Evolutionary conservation across 768 basidiomycete species (phyloP).

Genomic region (Scleroderma bovista): DNA sequence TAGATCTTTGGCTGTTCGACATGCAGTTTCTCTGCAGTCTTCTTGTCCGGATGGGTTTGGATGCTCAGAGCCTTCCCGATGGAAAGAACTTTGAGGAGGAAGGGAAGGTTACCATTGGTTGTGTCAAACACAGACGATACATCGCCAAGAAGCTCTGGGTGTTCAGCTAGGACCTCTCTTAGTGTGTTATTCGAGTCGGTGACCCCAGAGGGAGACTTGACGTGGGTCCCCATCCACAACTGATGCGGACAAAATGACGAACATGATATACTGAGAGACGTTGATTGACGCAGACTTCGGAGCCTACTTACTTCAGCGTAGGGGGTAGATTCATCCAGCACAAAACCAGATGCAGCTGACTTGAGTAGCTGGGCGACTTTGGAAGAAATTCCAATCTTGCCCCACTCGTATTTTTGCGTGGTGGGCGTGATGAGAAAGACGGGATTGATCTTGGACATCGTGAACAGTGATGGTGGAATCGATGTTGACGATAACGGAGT

Average conservation of each 20-base stretch:
- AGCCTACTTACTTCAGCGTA: slow-evolving; percentile 86
- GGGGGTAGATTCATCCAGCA: slow-evolving; percentile 62
- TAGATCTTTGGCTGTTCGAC: slow-evolving; percentile 74
- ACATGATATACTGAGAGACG: too few species aligned
- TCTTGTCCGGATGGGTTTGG: slow-evolving; percentile 89
- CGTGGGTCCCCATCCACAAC: slow-evolving; percentile 99
- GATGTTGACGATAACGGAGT: not conserved
- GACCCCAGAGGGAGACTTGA: slow-evolving; percentile 59
- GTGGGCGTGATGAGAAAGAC: slow-evolving; percentile 84
- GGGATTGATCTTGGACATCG: slow-evolving; percentile 23
- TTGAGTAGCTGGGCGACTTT: slow-evolving; percentile 85
- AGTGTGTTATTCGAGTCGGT: slow-evolving; percentile 44
- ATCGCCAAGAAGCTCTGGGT: slow-evolving; percentile 66
- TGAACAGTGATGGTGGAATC: not conserved
- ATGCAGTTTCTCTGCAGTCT: slow-evolving; percentile 66
- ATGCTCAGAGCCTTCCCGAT: slow-evolving; percentile 88
- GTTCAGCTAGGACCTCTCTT: slow-evolving; percentile 54
- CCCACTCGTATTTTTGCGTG: slow-evolving; percentile 93
- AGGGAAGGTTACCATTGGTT: slow-evolving; percentile 69
- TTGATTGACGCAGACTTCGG: not conserved
- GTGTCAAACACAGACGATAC: slow-evolving; percentile 54
- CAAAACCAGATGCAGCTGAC: slow-evolving; percentile 57
- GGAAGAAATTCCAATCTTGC: slow-evolving; percentile 71
- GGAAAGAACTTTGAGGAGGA: slow-evolving; percentile 88
- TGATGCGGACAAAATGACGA: slow-evolving; percentile 24